phyloP scores from a whole-genome alignment of 345 rosid species.

The Pistacia vera region DNA sequence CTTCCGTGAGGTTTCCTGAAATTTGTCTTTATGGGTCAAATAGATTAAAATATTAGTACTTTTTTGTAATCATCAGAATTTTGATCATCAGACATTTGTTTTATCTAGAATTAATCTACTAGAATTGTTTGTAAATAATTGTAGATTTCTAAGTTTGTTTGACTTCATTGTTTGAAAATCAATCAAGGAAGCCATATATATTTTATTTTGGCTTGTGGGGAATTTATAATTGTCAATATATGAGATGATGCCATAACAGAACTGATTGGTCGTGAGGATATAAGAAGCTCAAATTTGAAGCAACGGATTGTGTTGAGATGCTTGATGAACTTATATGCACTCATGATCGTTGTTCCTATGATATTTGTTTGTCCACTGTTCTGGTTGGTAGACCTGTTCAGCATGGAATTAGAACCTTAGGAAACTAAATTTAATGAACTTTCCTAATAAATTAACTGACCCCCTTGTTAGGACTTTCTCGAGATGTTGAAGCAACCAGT shows the following conservation, averaged over 20 bases:
- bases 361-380: not conserved
- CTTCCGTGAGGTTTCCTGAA: not conserved
- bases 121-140: not conserved
- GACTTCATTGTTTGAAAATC: not conserved
- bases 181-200: not conserved
- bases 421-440: not conserved
- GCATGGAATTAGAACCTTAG: not conserved
- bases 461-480: not conserved
- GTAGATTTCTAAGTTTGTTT: slow-evolving; percentile 4
- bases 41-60: not conserved
- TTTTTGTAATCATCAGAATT: not conserved
- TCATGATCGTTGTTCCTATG: no score
- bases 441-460: not conserved
- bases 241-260: not conserved
- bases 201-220: not conserved
- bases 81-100: no score
- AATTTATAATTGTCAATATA: not conserved
- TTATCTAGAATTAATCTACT: not conserved
- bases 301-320: not conserved
- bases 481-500: not conserved
- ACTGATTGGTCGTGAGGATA: not conserved
- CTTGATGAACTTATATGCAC: not conserved
- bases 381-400: slow-evolving; percentile 1
- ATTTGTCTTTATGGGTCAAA: not conserved
- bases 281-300: not conserved